phyloP scores from a whole-genome alignment of 2,329 filamentous ascomycete genomes.

The Colletotrichum sp. region DNA sequence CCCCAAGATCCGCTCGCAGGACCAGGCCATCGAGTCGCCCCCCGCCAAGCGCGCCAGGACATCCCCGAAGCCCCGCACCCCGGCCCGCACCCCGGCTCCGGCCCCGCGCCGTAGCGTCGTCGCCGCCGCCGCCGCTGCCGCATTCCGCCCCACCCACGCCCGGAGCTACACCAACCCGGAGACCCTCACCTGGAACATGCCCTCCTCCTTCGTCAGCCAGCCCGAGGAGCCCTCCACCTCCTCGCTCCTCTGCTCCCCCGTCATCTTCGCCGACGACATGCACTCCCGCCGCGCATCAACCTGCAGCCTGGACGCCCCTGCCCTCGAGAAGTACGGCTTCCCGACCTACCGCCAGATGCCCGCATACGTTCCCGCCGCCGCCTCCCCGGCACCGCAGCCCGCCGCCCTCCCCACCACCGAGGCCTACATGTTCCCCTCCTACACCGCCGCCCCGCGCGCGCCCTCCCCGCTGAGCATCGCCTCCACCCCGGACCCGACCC shows the following conservation, averaged over 20 bases:
- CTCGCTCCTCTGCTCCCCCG: slow-evolving; percentile 71
- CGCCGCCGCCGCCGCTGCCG: slow-evolving; percentile 26
- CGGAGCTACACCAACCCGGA: slow-evolving; percentile 69
- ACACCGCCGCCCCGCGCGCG: slow-evolving; percentile 44
- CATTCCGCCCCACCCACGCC: slow-evolving; percentile 52
- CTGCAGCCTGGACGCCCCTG: slow-evolving; percentile 69
- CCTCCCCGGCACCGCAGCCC: background rate
- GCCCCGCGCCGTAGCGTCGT: slow-evolving; percentile 22
- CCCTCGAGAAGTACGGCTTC: slow-evolving; percentile 76
- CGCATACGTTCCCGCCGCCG: slow-evolving; percentile 46
- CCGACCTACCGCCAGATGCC: slow-evolving; percentile 84
- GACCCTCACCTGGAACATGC: slow-evolving; percentile 46
- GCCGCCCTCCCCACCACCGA: slow-evolving; percentile 35
- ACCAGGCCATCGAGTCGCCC: slow-evolving; percentile 70
- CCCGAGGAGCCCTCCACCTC: slow-evolving; percentile 31
- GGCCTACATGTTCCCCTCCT: slow-evolving; percentile 52
- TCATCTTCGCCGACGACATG: slow-evolving; percentile 57
- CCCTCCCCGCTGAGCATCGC: slow-evolving; percentile 45
- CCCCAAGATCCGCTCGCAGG: slow-evolving; percentile 85
- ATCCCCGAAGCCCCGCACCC: slow-evolving; percentile 45
- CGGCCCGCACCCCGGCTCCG: slow-evolving; percentile 23
- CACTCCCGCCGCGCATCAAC: slow-evolving; percentile 65
- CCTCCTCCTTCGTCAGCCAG: slow-evolving; percentile 33
- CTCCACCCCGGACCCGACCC: slow-evolving; percentile 49
- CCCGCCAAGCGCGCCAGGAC: slow-evolving; percentile 62